Conservation (phyloP, 208 protist species). For the Porcisia hertigi region DNA sequence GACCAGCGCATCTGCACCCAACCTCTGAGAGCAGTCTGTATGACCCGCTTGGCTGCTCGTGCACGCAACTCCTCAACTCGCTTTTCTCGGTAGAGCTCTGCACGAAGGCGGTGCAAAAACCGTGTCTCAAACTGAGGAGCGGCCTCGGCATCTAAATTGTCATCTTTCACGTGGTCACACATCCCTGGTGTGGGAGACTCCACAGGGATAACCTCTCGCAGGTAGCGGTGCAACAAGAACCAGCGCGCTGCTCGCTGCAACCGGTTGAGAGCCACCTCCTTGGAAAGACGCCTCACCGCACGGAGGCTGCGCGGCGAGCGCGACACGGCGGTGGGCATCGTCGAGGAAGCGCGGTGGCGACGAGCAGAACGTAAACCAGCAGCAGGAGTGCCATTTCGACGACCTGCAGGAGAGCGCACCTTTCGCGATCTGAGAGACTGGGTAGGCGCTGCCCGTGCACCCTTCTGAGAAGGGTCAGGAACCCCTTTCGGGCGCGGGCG, state of each 20-base stretch:
- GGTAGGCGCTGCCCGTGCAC: neutral
- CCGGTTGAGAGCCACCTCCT: slow-evolving; percentile 38
- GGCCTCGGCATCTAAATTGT: neutral
- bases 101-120: slow-evolving; percentile 21
- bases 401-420: neutral
- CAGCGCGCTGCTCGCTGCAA: slow-evolving; percentile 48
- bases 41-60: slow-evolving; percentile 7
- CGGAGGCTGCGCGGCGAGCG: neutral
- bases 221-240: slow-evolving; percentile 24
- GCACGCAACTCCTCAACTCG: slow-evolving; percentile 2
- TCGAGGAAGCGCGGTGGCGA: neutral
- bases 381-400: neutral
- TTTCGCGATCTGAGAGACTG: neutral
- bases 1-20: slow-evolving; percentile 8
- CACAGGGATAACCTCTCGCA: slow-evolving; percentile 12
- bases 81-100: slow-evolving; percentile 19
- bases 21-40: slow-evolving; percentile 14
- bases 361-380: neutral
- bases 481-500: neutral
- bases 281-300: slow-evolving; percentile 9
- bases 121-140: slow-evolving; percentile 12
- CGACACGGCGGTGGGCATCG: neutral
- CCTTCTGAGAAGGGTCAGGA: neutral
- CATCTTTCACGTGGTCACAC: neutral
- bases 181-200: neutral